phyloP scores from a whole-genome alignment of 441 rosid species.

The Gossypium laxum region DNA sequence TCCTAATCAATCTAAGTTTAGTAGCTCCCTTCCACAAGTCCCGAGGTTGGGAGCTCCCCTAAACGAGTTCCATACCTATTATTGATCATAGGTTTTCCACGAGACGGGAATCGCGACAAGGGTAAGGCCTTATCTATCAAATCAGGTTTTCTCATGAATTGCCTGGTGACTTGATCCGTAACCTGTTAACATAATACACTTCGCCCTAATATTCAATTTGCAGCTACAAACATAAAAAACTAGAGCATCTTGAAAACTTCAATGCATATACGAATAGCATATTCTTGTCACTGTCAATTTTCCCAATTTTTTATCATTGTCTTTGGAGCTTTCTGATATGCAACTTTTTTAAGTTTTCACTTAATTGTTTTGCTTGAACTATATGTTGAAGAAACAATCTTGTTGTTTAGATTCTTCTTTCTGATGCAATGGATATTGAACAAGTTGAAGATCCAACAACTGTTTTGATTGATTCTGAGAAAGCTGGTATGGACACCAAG shows the following conservation, averaged over 20 bases:
- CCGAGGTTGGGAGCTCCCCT: neutral
- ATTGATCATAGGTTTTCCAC: neutral
- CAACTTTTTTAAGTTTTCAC: neutral
- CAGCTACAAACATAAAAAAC: neutral
- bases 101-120: neutral
- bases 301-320: neutral
- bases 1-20: neutral
- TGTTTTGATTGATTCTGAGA: conserved; percentile 17
- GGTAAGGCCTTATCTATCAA: too few species aligned
- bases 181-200: neutral
- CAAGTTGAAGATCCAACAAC: conserved; percentile 15
- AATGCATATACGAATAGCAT: neutral
- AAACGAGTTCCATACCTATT: neutral
- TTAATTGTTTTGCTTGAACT: neutral
- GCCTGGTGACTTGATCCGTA: neutral
- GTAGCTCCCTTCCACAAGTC: neutral
- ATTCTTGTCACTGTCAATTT: neutral
- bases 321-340: neutral
- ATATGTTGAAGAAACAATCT: conserved; percentile 10
- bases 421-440: conserved; percentile 25
- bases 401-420: conserved; percentile 19
- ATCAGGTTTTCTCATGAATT: too few species aligned
- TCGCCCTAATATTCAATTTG: neutral
- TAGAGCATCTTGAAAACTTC: neutral
- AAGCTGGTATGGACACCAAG: conserved; percentile 20